Evolutionary conservation across 1,284 basidiomycete species (phyloP), one percentile per base, ranked within the genome.

Genomic region (Pyrrhoderma noxium): DNA sequence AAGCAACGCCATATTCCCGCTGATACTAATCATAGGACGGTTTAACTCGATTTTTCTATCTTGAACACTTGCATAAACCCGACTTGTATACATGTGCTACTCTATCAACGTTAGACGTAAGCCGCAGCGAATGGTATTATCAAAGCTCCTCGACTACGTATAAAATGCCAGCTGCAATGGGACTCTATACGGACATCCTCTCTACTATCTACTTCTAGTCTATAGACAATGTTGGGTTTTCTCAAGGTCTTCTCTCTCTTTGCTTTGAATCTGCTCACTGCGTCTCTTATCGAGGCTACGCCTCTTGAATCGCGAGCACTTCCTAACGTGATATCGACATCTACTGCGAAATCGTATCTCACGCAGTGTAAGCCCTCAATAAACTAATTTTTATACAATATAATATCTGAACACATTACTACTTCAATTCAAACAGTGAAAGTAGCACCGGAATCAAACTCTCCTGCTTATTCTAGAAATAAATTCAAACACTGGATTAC

Each of bases 401-500:
- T 18, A 19, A 19, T 14, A 1, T 18, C n/a, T n/a, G 18, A 38
- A 27, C 3, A 19, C 19, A 22, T 22, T 34, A 5, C 19, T 14
- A 39, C 31, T 49, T 56, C 9, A 40, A 14, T 47, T 45, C 23
- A 25, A n/a, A 36, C 44, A 74, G 72, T 77, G 54, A 72, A 66
- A 3, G 74, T 77, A 11, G 72, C 66, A 2, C 66, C 58, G 1
- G 71, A 73, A 34, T 72, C 70, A 40, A 76, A 78, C 59, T 61
- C 60, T 2, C 75, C 74, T 1, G 67, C 74, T 0, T 75, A 75
- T 58, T 55, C 60, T 9, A 63, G 75, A 3, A 60, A 62, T 47
- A 53, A 64, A 43, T 77, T 76, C 66, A 69, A 70, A 55, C 68
- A 65, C 19, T 77, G 74, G 75, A 66, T 70, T 49, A 73, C 59